A percentile compares a stretch with the other conserved stretches of the same genome.
phyloP scores from a whole-genome alignment of 2,329 filamentous ascomycete genomes.

The Verticillium dahliae region DNA sequence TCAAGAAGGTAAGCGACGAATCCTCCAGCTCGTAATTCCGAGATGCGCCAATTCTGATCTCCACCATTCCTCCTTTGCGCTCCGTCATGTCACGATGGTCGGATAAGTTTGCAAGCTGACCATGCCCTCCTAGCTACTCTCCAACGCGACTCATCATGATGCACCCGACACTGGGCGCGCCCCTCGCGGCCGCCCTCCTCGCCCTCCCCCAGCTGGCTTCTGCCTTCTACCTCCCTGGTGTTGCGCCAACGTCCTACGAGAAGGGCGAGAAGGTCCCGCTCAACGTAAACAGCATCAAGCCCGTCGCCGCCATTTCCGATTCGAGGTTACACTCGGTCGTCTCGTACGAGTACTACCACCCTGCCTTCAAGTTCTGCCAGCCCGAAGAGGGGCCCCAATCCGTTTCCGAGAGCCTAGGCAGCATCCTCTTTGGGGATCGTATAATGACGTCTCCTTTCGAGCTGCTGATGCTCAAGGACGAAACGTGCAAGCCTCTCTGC shows the following conservation, averaged over 20 bases:
- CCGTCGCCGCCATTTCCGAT: constrained; percentile 70
- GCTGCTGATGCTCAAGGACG: constrained; percentile 77
- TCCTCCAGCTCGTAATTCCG: not conserved
- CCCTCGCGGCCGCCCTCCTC: constrained; percentile 43
- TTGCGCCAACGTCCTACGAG: constrained; percentile 89
- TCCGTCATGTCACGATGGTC: not conserved
- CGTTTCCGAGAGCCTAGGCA: constrained; percentile 84
- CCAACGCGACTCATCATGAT: constrained; percentile 22
- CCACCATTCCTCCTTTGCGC: not conserved
- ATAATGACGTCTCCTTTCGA: constrained; percentile 97
- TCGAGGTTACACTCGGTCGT: constrained; percentile 85
- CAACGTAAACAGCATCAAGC: constrained; percentile 88
- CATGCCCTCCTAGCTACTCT: not conserved
- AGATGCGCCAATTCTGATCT: not conserved
- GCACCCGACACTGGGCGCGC: constrained; percentile 38
- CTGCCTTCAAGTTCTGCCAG: constrained; percentile 79
- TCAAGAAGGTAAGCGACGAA: not conserved
- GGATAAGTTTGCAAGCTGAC: too few species aligned
- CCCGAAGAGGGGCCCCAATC: constrained; percentile 70
- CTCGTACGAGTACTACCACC: constrained; percentile 93
- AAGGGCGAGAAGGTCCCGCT: constrained; percentile 74
- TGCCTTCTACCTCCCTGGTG: constrained; percentile 93
- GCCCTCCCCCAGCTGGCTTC: constrained; percentile 45
- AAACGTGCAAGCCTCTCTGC: constrained; percentile 81
- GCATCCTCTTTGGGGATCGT: constrained; percentile 93